phyloP scores from a whole-genome alignment of 2,329 filamentous ascomycete genomes.

The Metarhizium anisopliae region DNA sequence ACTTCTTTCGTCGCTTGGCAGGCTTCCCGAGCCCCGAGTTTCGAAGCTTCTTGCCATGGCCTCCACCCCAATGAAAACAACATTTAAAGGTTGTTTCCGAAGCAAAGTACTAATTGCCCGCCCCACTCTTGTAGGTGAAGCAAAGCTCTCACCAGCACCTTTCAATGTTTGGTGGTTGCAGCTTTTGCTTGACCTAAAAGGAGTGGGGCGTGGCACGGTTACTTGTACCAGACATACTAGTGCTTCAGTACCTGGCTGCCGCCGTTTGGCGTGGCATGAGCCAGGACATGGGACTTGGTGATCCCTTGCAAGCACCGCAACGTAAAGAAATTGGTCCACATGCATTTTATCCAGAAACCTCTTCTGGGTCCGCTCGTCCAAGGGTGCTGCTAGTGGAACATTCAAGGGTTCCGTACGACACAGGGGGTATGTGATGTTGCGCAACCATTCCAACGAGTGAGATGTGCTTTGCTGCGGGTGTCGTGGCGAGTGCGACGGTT shows the following conservation, averaged over 20 bases:
- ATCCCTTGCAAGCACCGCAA: background rate
- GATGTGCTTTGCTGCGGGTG: background rate
- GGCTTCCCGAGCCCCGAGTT: background rate
- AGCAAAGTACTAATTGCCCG: no score
- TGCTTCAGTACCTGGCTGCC: no score
- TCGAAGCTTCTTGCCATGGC: background rate
- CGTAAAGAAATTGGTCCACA: background rate
- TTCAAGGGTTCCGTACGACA: background rate
- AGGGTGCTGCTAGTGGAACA: background rate
- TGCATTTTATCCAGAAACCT: background rate
- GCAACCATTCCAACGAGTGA: background rate
- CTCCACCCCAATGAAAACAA: background rate
- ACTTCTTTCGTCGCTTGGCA: constrained; percentile 6
- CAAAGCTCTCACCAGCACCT: no score
- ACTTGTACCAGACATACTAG: no score
- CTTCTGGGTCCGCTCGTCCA: background rate
- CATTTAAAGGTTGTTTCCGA: no score
- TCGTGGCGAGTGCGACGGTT: background rate
- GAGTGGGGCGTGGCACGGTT: no score
- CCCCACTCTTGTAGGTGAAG: no score
- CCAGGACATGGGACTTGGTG: background rate
- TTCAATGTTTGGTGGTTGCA: no score
- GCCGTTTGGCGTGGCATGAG: background rate
- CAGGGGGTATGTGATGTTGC: background rate
- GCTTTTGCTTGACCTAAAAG: no score